Percentiles rank a stretch among this genome's conserved stretches.
Conservation (phyloP, 495 filamentous ascomycete genomes). For the Tuber brumale region DNA sequence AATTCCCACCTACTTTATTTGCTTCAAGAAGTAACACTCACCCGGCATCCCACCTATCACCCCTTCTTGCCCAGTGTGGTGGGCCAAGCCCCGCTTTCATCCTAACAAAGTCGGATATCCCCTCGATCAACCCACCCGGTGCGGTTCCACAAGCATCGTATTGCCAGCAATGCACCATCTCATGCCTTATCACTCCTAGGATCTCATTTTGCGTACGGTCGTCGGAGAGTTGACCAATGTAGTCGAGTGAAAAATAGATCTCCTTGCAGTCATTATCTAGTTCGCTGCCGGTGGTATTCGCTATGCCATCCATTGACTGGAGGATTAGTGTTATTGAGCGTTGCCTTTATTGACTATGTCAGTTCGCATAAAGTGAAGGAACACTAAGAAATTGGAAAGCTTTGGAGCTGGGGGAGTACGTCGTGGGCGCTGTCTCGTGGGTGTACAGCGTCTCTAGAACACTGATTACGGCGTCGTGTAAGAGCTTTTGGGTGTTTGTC, state of each 20-base stretch:
- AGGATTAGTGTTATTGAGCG: constrained; percentile 87
- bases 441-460: constrained; percentile 64
- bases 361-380: background rate
- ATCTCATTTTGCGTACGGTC: constrained; percentile 57
- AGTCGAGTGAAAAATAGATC: constrained; percentile 77
- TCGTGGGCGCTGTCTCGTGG: constrained; percentile 43
- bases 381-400: background rate
- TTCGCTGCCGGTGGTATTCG: constrained; percentile 78
- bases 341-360: constrained; percentile 49
- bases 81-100: constrained; percentile 65
- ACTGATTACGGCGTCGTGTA: constrained; percentile 56
- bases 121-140: constrained; percentile 81
- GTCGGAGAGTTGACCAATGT: constrained; percentile 53
- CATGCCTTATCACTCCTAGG: constrained; percentile 76
- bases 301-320: constrained; percentile 70
- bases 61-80: constrained; percentile 71
- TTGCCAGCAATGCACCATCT: constrained; percentile 95
- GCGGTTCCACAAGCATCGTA: constrained; percentile 58
- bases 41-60: constrained; percentile 73
- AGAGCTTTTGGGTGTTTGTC: constrained; percentile 53
- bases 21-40: background rate
- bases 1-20: background rate
- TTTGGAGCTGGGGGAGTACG: constrained; percentile 39
- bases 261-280: constrained; percentile 89
- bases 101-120: constrained; percentile 89